Percentiles rank a stretch among this genome's conserved stretches.
Evolutionary conservation across 768 basidiomycete genomes (phyloP).

Genomic region (Pluteus cervinus): DNA sequence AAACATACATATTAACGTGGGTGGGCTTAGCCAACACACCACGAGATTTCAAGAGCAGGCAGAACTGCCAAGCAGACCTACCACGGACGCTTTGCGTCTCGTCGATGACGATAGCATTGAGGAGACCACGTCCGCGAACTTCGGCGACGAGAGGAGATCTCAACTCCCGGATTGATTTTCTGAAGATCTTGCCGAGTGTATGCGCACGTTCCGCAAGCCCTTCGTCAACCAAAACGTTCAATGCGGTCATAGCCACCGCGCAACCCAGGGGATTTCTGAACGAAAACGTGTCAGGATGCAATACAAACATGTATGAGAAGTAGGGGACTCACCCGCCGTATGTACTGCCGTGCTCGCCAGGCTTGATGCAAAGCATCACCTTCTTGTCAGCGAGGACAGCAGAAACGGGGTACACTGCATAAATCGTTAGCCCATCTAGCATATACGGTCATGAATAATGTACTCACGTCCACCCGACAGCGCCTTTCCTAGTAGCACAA

Average conservation of each 20-base stretch:
- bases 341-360: constrained; percentile 94
- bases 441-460: constrained; percentile 4
- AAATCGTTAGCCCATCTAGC: not conserved
- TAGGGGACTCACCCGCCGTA: constrained; percentile 74
- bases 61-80: constrained; percentile 93
- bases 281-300: constrained; percentile 2
- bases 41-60: constrained; percentile 84
- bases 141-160: constrained; percentile 66
- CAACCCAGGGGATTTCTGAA: constrained; percentile 88
- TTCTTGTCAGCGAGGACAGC: constrained; percentile 87
- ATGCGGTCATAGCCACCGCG: constrained; percentile 91
- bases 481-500: constrained; percentile 92
- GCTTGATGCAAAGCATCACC: constrained; percentile 91
- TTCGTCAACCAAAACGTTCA: constrained; percentile 89
- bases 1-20: constrained; percentile 82
- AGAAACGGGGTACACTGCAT: constrained; percentile 88
- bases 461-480: constrained; percentile 86
- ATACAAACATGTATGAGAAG: constrained; percentile 2
- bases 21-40: constrained; percentile 96
- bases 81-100: constrained; percentile 72
- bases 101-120: constrained; percentile 94
- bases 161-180: constrained; percentile 50
- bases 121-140: constrained; percentile 81
- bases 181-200: constrained; percentile 77
- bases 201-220: constrained; percentile 76